Conservation (phyloP, 257 asterid genomes). For the Solanum peruvianum region DNA sequence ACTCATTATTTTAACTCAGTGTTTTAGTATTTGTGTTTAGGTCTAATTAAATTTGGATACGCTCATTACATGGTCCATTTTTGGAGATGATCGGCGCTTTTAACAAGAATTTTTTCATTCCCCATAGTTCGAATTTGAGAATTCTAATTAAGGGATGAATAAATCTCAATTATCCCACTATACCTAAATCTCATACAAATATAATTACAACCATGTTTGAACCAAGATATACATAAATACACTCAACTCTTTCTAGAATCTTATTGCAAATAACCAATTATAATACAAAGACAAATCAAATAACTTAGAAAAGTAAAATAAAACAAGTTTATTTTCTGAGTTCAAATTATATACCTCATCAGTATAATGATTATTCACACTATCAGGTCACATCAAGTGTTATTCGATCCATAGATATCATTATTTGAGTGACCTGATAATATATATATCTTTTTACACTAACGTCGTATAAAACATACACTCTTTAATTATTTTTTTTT, state of each 20-base stretch:
- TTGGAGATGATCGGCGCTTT: accelerated
- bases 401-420: background rate
- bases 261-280: background rate
- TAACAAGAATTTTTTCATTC: background rate
- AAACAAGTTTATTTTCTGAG: background rate
- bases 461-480: background rate
- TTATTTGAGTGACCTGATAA: background rate
- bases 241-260: background rate
- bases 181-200: background rate
- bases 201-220: background rate
- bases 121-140: accelerated
- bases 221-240: background rate
- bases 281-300: background rate
- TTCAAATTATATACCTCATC: background rate
- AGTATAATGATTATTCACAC: background rate
- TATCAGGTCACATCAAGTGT: background rate
- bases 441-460: background rate
- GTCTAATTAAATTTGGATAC: background rate
- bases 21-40: background rate
- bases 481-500: too few relatives aligned
- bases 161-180: background rate
- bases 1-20: too few relatives aligned
- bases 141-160: background rate
- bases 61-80: background rate
- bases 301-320: background rate